A percentile compares a stretch with the other conserved stretches of the same genome.
Evolutionary conservation across 768 basidiomycete genomes (phyloP).

Genomic region (Epithele typhae): DNA sequence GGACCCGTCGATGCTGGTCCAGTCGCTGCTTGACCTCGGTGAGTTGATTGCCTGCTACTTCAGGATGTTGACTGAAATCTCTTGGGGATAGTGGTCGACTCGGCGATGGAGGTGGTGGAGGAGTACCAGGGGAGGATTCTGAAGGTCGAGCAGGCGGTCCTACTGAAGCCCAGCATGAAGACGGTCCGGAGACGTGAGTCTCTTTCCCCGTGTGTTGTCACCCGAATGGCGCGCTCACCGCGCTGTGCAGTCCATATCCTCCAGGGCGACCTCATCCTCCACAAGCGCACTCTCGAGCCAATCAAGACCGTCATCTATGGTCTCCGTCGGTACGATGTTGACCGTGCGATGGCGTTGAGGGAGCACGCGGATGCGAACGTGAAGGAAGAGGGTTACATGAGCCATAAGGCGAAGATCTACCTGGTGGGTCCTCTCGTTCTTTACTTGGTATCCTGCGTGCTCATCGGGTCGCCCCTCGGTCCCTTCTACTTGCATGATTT

Average conservation of each 20-base stretch:
- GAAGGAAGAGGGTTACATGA: constrained; percentile 58
- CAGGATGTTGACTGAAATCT: no score
- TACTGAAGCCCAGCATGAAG: constrained; percentile 56
- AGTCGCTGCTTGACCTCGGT: constrained; percentile 60
- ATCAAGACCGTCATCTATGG: constrained; percentile 68
- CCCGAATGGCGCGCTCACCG: neutral
- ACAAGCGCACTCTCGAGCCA: constrained; percentile 70
- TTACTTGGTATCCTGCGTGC: no score
- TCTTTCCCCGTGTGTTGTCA: neutral
- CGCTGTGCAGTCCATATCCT: constrained; percentile 62
- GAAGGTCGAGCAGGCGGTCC: constrained; percentile 54
- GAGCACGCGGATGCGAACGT: constrained; percentile 26
- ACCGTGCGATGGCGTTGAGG: constrained; percentile 56
- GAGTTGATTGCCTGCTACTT: constrained; percentile 11
- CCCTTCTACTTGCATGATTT: neutral
- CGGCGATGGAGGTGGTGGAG: constrained; percentile 63
- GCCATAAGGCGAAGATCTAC: constrained; percentile 65
- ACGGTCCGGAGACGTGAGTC: constrained; percentile 54
- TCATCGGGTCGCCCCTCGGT: no score
- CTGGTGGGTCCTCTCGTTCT: constrained; percentile 40
- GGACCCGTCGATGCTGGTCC: constrained; percentile 65
- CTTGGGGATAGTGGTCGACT: constrained; percentile 52
- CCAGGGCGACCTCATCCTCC: constrained; percentile 67
- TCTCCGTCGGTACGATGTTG: constrained; percentile 63
- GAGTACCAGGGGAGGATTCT: constrained; percentile 61